Evolutionary conservation across 305 asterid genomes (phyloP).

Genomic region (Galium porrigens): DNA sequence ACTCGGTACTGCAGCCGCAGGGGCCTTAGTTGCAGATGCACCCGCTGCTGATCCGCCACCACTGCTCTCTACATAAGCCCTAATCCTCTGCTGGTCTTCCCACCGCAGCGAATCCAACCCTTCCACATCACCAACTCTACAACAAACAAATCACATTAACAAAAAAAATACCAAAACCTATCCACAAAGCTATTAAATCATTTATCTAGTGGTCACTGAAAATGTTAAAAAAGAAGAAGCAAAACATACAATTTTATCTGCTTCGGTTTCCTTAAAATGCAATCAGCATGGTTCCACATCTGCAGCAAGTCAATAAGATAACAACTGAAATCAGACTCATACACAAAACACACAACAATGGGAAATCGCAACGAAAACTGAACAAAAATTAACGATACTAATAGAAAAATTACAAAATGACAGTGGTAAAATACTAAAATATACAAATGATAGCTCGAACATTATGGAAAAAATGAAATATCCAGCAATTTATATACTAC

Average conservation of each 20-base stretch:
- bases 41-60: conserved; percentile 19
- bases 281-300: conserved; percentile 92
- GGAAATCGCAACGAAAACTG: neutral
- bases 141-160: conserved; percentile 3
- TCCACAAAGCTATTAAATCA: neutral
- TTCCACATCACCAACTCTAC: conserved; percentile 73
- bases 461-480: neutral
- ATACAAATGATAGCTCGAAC: neutral
- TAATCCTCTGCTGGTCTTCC: conserved; percentile 85
- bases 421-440: neutral
- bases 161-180: neutral
- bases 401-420: neutral
- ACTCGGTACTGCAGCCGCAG: conserved; percentile 28
- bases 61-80: conserved; percentile 37
- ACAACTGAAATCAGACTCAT: conserved; percentile 19
- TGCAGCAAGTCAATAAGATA: conserved; percentile 24
- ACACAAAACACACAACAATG: neutral
- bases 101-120: conserved; percentile 81
- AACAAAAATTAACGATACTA: neutral
- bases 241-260: conserved; percentile 59
- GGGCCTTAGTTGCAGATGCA: conserved; percentile 27
- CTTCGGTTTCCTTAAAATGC: conserved; percentile 57
- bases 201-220: too few relatives aligned
- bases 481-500: neutral
- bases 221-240: neutral